phyloP scores from a whole-genome alignment of 164 flowering plant species.

The Nymphaea thermarum region DNA sequence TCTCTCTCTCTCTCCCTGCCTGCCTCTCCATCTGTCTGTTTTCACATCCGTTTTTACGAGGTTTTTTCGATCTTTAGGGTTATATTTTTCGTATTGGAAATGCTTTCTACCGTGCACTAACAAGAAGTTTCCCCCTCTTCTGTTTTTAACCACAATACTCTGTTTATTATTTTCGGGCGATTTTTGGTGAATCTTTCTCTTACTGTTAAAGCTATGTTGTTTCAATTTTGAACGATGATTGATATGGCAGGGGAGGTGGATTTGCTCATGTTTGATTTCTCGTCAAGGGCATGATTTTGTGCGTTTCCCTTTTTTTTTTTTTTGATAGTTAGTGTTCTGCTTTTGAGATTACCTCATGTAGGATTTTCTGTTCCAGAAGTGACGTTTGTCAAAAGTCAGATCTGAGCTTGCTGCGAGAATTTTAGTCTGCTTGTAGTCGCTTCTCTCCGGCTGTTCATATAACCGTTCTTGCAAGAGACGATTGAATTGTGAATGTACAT shows the following conservation, averaged over 20 bases:
- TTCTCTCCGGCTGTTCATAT: not conserved
- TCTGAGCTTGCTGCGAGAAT: not conserved
- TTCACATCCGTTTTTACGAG: not conserved
- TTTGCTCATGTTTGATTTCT: too few relatives aligned
- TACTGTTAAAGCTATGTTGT: too few relatives aligned
- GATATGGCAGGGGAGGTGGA: too few relatives aligned
- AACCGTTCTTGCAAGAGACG: not conserved
- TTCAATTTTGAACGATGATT: too few relatives aligned
- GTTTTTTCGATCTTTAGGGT: not conserved
- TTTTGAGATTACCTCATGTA: not conserved
- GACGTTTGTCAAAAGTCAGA: not conserved
- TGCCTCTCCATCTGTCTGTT: too few relatives aligned
- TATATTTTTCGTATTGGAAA: not conserved
- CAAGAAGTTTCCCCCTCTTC: too few relatives aligned
- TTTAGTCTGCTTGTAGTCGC: not conserved
- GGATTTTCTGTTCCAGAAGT: not conserved
- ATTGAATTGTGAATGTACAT: not conserved
- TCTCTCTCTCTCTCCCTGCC: not conserved
- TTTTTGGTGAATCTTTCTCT: too few relatives aligned
- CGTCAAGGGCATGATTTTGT: not conserved
- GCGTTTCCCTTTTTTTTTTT: not conserved
- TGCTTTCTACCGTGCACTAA: not conserved
- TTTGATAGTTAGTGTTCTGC: not conserved
- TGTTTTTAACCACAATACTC: too few relatives aligned
- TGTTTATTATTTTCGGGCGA: too few relatives aligned